Evolutionary conservation across 495 filamentous ascomycete species (phyloP), one percentile per base, ranked within the genome.

Genomic region (Daldinia childiae): DNA sequence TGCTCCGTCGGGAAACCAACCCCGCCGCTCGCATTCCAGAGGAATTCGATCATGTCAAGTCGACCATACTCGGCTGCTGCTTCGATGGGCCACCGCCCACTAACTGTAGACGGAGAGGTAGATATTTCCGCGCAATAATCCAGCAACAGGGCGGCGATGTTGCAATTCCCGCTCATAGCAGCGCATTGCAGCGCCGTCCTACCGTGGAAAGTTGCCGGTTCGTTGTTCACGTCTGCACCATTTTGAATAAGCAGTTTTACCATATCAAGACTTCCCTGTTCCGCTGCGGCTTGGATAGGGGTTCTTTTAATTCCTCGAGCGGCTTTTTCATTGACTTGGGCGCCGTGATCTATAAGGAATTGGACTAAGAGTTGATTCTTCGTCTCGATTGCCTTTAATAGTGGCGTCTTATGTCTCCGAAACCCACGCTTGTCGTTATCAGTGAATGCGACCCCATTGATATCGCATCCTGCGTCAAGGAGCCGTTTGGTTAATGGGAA

Each of bases 311-410:
- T 52, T 30, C 48, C 65, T 9, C 55, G 58, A 15, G 19, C 12
- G 6, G 58, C 39, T 17, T 30, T 45, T 19, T 52, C 24, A 55
- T 77, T 79, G 0, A 80, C 69, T 8, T 80, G 62, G 8, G 79
- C 80, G 4, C 72, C 71, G 24, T 68, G 54, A 14, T 74, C 65
- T 29, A 84, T 68, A 0, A 84, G 64, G 45, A 78, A 71, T 24
- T 72, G 45, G 14, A 77, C 73, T 2, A 81, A 66, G 0, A 74
- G 64, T 15, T 61, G 39, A 9, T 32, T 64, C 15, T 50, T 45
- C 9, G 26, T 43, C 30, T 72, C 58, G 50, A 76, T 68, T 26
- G 73, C 67, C 1, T 39, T 4, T 41, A 74, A 62, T 24, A 77
- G 58, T 32, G 67, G 55, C 12, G 55, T 32, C 2, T 32, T 30